phyloP scores from a whole-genome alignment of 1,284 basidiomycete genomes.

The Cryptococcus sp. region DNA sequence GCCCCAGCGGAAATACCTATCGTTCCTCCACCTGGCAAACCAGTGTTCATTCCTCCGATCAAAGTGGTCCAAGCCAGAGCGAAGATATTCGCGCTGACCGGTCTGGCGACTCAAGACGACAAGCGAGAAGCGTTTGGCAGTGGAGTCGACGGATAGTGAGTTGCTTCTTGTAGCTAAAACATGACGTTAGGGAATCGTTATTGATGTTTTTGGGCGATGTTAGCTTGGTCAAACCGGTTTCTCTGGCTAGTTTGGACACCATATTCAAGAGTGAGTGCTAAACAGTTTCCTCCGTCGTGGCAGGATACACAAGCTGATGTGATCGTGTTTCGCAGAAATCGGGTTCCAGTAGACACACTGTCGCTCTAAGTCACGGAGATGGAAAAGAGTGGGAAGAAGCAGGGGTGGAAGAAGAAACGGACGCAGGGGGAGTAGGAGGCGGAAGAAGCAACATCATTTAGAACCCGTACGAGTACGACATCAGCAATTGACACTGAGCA shows the following conservation, averaged over 20 bases:
- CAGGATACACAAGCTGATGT: not conserved
- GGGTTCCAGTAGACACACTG: slow-evolving; percentile 15
- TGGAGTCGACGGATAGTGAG: slow-evolving; percentile 92
- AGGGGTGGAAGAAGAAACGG: no score
- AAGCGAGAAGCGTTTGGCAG: slow-evolving; percentile 87
- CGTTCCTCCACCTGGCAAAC: slow-evolving; percentile 21
- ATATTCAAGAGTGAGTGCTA: slow-evolving; percentile 65
- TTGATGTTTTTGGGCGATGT: not conserved
- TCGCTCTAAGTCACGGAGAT: not conserved
- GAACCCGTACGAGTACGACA: no score
- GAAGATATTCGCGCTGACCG: slow-evolving; percentile 87
- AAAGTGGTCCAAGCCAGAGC: slow-evolving; percentile 31
- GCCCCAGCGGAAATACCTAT: slow-evolving; percentile 24
- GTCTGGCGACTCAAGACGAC: slow-evolving; percentile 88
- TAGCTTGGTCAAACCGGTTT: slow-evolving; percentile 88
- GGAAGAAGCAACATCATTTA: no score
- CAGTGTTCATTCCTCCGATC: slow-evolving; percentile 28
- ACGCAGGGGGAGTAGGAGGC: no score
- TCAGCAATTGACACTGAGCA: no score
- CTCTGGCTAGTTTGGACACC: slow-evolving; percentile 80
- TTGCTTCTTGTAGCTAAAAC: slow-evolving; percentile 12
- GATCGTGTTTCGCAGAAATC: slow-evolving; percentile 15
- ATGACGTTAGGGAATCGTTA: not conserved
- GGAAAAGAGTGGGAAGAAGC: no score
- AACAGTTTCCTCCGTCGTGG: not conserved